Conservation (phyloP, 2,329 filamentous ascomycete genomes). For the Rugonectria rugulosa region DNA sequence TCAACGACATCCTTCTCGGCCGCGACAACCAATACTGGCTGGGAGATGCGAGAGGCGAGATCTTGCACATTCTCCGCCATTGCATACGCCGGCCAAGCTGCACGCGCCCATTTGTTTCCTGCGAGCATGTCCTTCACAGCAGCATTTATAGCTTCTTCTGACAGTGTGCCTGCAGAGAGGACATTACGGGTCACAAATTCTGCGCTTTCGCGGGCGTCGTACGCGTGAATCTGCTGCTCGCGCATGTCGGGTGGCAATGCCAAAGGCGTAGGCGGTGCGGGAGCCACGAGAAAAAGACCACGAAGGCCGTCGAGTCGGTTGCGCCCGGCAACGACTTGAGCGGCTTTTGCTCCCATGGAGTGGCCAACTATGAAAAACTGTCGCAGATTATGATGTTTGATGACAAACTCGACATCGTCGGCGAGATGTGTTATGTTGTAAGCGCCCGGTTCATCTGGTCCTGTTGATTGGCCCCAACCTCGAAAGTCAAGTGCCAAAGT, state of each 20-base stretch:
- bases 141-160: neutral
- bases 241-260: slow-evolving; percentile 7
- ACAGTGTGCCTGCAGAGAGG: neutral
- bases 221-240: slow-evolving; percentile 18
- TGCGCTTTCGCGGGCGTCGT: slow-evolving; percentile 1
- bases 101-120: neutral
- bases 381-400: neutral
- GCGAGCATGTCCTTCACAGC: slow-evolving; percentile 16
- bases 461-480: slow-evolving; percentile 19
- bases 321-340: slow-evolving; percentile 10
- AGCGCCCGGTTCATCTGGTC: neutral
- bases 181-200: slow-evolving; percentile 14
- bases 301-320: neutral
- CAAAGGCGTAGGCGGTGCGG: slow-evolving; percentile 17
- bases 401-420: neutral
- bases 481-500: slow-evolving; percentile 13
- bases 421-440: slow-evolving; percentile 15
- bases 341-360: slow-evolving; percentile 19
- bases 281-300: slow-evolving; percentile 9
- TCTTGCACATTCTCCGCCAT: slow-evolving; percentile 16
- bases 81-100: slow-evolving; percentile 14
- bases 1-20: neutral
- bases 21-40: neutral
- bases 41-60: neutral
- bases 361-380: slow-evolving; percentile 12